A percentile compares a stretch with the other conserved stretches of the same genome.
phyloP scores from a whole-genome alignment of 2,329 filamentous ascomycete species.

The Phyllosticta citrichinensis region DNA sequence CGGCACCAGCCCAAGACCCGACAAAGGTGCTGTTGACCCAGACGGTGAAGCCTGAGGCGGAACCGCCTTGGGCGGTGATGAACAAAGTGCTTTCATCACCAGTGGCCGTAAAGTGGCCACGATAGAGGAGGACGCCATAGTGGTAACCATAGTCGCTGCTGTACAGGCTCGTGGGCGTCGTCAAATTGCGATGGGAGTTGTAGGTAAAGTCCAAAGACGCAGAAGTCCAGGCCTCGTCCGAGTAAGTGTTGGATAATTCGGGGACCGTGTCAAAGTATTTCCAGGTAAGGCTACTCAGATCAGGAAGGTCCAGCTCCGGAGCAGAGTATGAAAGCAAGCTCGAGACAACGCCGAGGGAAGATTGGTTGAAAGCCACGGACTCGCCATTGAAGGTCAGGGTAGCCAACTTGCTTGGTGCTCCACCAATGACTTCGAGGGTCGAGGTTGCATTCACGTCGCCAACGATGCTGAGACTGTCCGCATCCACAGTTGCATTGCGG shows the following conservation, averaged over 20 bases:
- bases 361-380: constrained; percentile 28
- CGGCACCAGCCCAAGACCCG: constrained; percentile 53
- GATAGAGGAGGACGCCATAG: constrained; percentile 57
- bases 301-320: constrained; percentile 46
- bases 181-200: constrained; percentile 47
- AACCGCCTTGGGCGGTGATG: constrained; percentile 55
- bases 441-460: constrained; percentile 66
- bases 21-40: constrained; percentile 57
- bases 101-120: constrained; percentile 57
- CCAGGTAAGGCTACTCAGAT: constrained; percentile 53
- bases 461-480: constrained; percentile 49
- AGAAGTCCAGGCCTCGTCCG: constrained; percentile 56
- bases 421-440: constrained; percentile 57
- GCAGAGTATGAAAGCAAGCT: constrained; percentile 41
- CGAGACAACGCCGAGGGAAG: constrained; percentile 40
- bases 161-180: constrained; percentile 56
- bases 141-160: constrained; percentile 65
- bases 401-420: constrained; percentile 41
- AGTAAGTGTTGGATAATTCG: constrained; percentile 53
- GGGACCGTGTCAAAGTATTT: constrained; percentile 61
- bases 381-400: constrained; percentile 53
- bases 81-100: constrained; percentile 50
- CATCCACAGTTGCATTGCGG: constrained; percentile 48
- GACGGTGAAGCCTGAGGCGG: constrained; percentile 54
- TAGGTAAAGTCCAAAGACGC: constrained; percentile 50